Base-by-base conservation (phyloP, 805 yeast species). In the Lipomyces yamadae region DNA sequence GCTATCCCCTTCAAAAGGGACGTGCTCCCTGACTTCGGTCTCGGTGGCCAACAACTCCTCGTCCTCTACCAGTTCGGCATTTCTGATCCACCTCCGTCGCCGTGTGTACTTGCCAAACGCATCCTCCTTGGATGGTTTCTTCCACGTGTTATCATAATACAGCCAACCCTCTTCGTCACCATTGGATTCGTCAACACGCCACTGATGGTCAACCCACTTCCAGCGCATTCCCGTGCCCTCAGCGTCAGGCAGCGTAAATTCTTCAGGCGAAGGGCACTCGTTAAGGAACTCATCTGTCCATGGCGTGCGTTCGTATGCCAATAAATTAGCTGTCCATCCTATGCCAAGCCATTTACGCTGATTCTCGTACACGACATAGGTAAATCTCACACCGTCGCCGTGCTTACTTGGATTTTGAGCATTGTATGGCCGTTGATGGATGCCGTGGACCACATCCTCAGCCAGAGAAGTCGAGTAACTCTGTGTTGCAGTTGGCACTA, bases 221-320 rank as follows among this genome's bases (percentile, higher is more conserved):
- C 98, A 95, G 29, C 83, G 81, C 82, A 93, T 87, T 6, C 90
- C 91, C 4, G 87, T 82, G 18, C 83, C 83, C 24, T 81, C 84
- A 54, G 89, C 86, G 65, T 83, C 91, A 2, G 99, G 98, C 65
- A 94, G 81, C 76, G 87, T 86, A 78, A 94, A 94, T 24, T 83
- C 79, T 4, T 89, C 95, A 24, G 93, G 88, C 7, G 92, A 82
- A 4, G 89, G 86, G 0, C 91, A 85, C 76, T 92, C 97, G 77
- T 93, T 94, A 69, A 92, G 81, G 75, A 92, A 93, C 77, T 93
- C 98, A 76, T 94, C 99, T 0, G 98, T 93, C 98, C 98, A 94
- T 2, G 98, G 89, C 0, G 97, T 88, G 75, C 99, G 85, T 79
- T 94, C 99, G 76, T 94, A 94, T 60, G 96, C 88, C 69, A 95